phyloP scores from a whole-genome alignment of 2,329 filamentous ascomycete species.

The Fonsecaea pugnacius region DNA sequence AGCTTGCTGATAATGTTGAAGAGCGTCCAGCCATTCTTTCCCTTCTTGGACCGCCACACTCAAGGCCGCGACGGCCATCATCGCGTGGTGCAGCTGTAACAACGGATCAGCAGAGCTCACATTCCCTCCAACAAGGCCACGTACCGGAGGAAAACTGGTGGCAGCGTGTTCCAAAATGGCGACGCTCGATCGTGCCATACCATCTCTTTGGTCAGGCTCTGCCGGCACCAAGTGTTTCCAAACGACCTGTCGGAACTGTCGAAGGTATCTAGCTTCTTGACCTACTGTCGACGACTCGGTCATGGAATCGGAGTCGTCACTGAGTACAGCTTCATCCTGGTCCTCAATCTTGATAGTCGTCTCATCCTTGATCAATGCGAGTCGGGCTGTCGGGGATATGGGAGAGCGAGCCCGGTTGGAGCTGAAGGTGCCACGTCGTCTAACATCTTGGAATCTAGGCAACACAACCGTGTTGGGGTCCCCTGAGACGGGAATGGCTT shows the following conservation, averaged over 20 bases:
- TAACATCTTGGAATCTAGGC: slow-evolving; percentile 55
- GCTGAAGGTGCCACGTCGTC: slow-evolving; percentile 42
- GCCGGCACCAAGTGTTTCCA: slow-evolving; percentile 48
- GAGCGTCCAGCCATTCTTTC: slow-evolving; percentile 53
- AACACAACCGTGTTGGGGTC: slow-evolving; percentile 58
- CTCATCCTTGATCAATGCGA: slow-evolving; percentile 21
- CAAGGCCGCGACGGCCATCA: slow-evolving; percentile 62
- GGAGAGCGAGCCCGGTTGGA: slow-evolving; percentile 42
- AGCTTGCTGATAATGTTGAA: slow-evolving; percentile 61
- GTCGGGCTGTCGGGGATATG: slow-evolving; percentile 39
- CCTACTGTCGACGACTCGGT: slow-evolving; percentile 11
- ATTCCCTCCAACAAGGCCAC: slow-evolving; percentile 35
- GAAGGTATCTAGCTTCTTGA: slow-evolving; percentile 44
- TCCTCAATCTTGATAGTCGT: slow-evolving; percentile 25
- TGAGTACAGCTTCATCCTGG: slow-evolving; percentile 21
- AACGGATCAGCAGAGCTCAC: slow-evolving; percentile 20
- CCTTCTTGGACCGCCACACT: slow-evolving; percentile 55
- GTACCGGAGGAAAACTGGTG: slow-evolving; percentile 56
- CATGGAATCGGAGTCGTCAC: slow-evolving; percentile 25
- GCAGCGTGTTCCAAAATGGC: slow-evolving; percentile 55
- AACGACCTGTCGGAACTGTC: slow-evolving; percentile 48
- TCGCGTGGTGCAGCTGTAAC: slow-evolving; percentile 59
- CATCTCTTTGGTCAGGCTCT: slow-evolving; percentile 36
- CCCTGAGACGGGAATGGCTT: slow-evolving; percentile 32
- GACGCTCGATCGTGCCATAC: slow-evolving; percentile 42